Evolutionary conservation across 345 rosid species (phyloP).

Genomic region (Bruguiera parviflora): DNA sequence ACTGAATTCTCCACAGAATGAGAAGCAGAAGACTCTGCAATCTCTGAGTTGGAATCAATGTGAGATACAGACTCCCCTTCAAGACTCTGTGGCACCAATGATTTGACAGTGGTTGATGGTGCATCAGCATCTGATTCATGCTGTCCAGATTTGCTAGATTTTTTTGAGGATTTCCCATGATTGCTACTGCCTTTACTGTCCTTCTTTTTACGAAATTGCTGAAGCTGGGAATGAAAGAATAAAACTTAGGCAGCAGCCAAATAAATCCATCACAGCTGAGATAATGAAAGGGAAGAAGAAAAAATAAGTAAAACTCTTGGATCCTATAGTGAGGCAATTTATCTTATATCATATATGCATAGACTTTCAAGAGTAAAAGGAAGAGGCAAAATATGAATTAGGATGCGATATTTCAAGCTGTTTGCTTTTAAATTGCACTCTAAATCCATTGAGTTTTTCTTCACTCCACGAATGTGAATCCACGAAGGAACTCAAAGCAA

Average conservation of each 20-base stretch:
- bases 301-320: background rate
- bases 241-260: conserved; percentile 14
- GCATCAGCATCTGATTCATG: conserved; percentile 50
- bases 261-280: background rate
- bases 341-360: too few species aligned
- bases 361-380: too few species aligned
- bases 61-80: conserved; percentile 39
- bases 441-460: background rate
- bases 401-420: background rate
- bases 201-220: conserved; percentile 92
- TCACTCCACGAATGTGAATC: background rate
- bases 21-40: conserved; percentile 35
- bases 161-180: conserved; percentile 71
- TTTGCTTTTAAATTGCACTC: background rate
- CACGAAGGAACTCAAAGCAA: too few species aligned
- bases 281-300: background rate
- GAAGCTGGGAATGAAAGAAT: conserved; percentile 55
- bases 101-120: conserved; percentile 23
- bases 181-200: conserved; percentile 68
- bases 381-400: background rate
- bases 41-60: conserved; percentile 24
- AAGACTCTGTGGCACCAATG: conserved; percentile 21
- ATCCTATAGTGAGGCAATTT: background rate
- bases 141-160: conserved; percentile 50
- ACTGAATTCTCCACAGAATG: conserved; percentile 24